Base-by-base conservation (phyloP, 345 rosid genomes). In the Hirschfeldia incana region DNA sequence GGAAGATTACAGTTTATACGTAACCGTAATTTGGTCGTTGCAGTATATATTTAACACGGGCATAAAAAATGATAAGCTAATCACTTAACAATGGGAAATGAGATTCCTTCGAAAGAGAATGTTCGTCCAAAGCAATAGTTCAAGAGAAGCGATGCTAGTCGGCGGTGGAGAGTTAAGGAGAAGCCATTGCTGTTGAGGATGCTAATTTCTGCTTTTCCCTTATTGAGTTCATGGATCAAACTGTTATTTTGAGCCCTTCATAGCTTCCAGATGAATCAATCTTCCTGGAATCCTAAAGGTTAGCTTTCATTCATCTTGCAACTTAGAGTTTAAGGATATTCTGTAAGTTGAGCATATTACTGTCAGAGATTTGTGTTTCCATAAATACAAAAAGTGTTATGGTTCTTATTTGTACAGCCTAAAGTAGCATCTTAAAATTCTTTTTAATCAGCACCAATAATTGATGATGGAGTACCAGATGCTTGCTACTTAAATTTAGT, bases 181-280 rank as follows among this genome's bases (percentile, higher is more conserved):
- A 87, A 69, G 36, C 95, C 98, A 4, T 80, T 89, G 81, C 76
- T 91, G 6, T 26, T 85, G 74, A 81, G 97, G 87, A 73, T 89
- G 83, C 65, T 92, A 15, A 72, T 92, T 80, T 94, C 94, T 16
- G 78, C 87, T 72, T 92, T 91, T 44, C 95, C 98, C 5, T 92
- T 94, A 79, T 78, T 92, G 83, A 82, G 88, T 42, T 92, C 88
- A 6, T 92, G 93, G 94, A 86, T 86, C 7, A 88, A 70, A 81
- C 72, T 92, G 81, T 72, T 94, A 6, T 86, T 84, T 67, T 69
- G n/a, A 58, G 5, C 44, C 13, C 30, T 30, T 10, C 65, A 28
- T 39, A 65, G 81, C 49, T 30, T 44, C 44, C 63, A 72, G n/a
- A 72, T 58, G 28, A 62, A 27, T 68, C 70, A 59, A 7, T 65